Conservation (phyloP, 2,329 filamentous ascomycete species). For the Aspergillus novoparasiticus region DNA sequence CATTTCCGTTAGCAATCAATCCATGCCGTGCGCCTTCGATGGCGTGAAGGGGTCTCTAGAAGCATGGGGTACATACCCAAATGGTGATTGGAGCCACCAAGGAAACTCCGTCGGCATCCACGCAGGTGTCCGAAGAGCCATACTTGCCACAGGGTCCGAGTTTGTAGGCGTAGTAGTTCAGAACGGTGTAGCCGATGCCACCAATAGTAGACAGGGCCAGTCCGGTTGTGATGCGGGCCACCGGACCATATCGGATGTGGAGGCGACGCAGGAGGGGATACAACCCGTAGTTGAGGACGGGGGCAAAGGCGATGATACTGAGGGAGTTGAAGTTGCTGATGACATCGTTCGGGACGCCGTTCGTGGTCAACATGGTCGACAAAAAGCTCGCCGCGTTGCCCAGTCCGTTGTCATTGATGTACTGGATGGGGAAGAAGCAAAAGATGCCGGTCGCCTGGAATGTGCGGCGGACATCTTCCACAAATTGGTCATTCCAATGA, state of each 20-base stretch:
- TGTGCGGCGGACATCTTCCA: not conserved
- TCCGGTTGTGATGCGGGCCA: not conserved
- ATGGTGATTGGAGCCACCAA: not conserved
- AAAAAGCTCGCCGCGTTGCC: not conserved
- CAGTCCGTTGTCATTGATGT: not conserved
- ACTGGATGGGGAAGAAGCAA: not conserved
- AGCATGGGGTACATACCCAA: not conserved
- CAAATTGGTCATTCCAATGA: not conserved
- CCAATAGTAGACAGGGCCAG: not conserved
- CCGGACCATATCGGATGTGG: not conserved
- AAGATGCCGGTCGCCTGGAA: not conserved
- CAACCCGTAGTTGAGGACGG: not conserved
- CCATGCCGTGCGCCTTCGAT: fast-evolving
- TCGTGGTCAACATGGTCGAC: not conserved
- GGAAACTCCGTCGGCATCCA: not conserved
- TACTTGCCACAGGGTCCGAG: not conserved
- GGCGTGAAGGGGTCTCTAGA: not conserved
- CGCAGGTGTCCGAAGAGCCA: not conserved
- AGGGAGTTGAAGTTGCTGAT: not conserved
- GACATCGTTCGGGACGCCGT: not conserved
- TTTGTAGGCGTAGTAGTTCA: not conserved
- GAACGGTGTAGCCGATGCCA: not conserved
- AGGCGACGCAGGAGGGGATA: not conserved
- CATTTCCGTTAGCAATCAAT: not conserved
- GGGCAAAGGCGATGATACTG: not conserved